These are phyloP conservation scores for Turnera subulata DNA, from an alignment of 345 rosid genomes.

Conservation along the genomic window DNA sequence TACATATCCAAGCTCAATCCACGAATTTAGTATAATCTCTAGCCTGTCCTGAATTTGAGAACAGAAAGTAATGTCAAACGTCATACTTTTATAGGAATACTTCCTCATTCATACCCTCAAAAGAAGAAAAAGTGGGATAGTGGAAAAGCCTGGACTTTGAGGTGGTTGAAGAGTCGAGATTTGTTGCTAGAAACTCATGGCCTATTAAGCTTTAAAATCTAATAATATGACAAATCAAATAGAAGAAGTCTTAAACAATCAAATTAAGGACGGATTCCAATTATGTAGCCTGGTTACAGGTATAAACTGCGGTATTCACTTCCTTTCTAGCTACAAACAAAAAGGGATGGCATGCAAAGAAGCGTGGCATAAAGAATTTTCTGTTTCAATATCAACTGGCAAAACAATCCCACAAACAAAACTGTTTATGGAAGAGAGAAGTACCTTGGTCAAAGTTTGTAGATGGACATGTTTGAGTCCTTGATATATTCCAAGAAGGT, in stretches of 20 bases:
- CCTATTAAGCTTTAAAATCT: not conserved
- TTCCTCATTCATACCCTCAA: not conserved
- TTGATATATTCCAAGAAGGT: constrained; percentile 79
- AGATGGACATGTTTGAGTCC: constrained; percentile 80
- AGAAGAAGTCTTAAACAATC: no score
- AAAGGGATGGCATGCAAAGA: no score
- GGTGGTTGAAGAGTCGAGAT: not conserved
- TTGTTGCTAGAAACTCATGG: not conserved
- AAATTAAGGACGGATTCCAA: no score
- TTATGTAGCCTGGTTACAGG: not conserved
- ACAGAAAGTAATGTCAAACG: constrained; percentile 8
- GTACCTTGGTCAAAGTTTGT: constrained; percentile 84
- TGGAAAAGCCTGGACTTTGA: not conserved
- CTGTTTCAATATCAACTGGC: no score
- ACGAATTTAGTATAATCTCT: constrained; percentile 63
- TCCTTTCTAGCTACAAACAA: no score
- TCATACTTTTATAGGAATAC: not conserved
- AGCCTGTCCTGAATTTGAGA: constrained; percentile 61
- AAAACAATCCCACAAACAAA: no score
- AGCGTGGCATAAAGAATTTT: no score
- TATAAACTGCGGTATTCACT: not conserved
- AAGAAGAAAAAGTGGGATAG: not conserved
- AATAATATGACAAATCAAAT: no score
- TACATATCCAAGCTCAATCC: constrained; percentile 53
- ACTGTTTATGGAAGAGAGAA: no score